phyloP scores from a whole-genome alignment of 768 basidiomycete genomes.

The Podaxis mareebaensis region DNA sequence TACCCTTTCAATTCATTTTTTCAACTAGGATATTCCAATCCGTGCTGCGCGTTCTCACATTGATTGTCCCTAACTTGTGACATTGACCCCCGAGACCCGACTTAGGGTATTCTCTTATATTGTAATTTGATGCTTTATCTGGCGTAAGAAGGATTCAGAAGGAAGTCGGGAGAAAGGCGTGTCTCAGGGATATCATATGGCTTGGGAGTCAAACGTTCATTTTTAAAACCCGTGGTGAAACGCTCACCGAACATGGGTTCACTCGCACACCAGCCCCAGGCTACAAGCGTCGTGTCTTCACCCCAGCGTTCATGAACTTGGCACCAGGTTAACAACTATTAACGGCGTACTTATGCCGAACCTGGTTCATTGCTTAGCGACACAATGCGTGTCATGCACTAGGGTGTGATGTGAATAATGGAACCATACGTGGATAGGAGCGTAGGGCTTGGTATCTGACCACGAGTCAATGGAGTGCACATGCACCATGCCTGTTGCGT shows the following conservation, averaged over 20 bases:
- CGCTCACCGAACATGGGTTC: not conserved
- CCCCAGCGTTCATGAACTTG: not conserved
- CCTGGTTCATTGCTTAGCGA: not conserved
- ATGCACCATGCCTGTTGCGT: not conserved
- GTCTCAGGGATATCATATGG: not conserved
- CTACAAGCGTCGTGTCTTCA: not conserved
- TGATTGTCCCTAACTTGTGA: not conserved
- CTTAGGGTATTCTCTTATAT: not conserved
- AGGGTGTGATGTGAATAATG: not conserved
- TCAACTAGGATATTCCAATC: not conserved
- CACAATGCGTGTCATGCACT: not conserved
- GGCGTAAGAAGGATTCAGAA: not conserved
- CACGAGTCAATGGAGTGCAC: conserved; percentile 1
- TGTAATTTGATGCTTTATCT: not conserved
- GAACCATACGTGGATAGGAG: not conserved
- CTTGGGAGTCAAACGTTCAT: not conserved
- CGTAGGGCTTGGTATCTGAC: not conserved
- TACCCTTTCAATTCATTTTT: not conserved
- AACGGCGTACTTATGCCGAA: not conserved
- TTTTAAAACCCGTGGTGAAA: not conserved
- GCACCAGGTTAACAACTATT: not conserved
- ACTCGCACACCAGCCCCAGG: not conserved
- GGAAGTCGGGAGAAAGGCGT: not conserved
- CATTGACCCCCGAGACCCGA: not conserved
- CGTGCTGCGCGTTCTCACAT: not conserved